These are phyloP conservation scores for Poteriospumella lacustris DNA, from an alignment of 108 stramenopile genomes.

Conservation along the genomic window DNA sequence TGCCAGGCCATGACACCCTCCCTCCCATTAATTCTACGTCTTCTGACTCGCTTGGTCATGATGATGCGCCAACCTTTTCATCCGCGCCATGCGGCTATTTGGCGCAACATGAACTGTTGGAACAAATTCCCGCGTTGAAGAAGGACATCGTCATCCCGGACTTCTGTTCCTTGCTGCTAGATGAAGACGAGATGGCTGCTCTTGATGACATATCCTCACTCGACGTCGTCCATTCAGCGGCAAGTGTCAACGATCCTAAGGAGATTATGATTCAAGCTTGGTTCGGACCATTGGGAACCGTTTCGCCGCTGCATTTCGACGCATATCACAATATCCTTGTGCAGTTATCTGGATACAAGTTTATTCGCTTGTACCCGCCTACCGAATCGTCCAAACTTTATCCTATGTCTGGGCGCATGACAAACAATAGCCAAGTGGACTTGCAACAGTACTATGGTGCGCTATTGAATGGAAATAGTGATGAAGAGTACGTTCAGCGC, in stretches of 20 bases:
- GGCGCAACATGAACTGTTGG: constrained; percentile 50
- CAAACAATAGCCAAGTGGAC: constrained; percentile 47
- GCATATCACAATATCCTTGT: constrained; percentile 68
- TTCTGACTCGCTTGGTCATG: too few species aligned
- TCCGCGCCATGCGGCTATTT: constrained; percentile 43
- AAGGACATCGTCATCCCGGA: constrained; percentile 45
- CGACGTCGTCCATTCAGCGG: not conserved
- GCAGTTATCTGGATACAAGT: constrained; percentile 71
- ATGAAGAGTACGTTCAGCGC: too few species aligned
- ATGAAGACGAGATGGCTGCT: constrained; percentile 45
- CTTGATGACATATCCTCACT: too few species aligned
- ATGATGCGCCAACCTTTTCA: too few species aligned
- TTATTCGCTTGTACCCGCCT: constrained; percentile 64
- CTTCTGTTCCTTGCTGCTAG: constrained; percentile 46
- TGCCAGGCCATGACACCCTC: too few species aligned
- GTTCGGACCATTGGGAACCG: constrained; percentile 44
- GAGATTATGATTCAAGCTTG: constrained; percentile 34
- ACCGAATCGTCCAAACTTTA: constrained; percentile 36
- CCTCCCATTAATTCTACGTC: too few species aligned
- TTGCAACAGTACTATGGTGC: constrained; percentile 23
- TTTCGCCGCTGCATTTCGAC: constrained; percentile 61
- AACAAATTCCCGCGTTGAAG: constrained; percentile 43
- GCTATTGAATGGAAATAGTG: too few species aligned
- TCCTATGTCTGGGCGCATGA: constrained; percentile 41
- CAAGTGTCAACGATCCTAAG: not conserved